Percentiles rank a stretch among this genome's conserved stretches.
Evolutionary conservation across 2,329 filamentous ascomycete species (phyloP).

Genomic region (Mycocentrospora acerina): DNA sequence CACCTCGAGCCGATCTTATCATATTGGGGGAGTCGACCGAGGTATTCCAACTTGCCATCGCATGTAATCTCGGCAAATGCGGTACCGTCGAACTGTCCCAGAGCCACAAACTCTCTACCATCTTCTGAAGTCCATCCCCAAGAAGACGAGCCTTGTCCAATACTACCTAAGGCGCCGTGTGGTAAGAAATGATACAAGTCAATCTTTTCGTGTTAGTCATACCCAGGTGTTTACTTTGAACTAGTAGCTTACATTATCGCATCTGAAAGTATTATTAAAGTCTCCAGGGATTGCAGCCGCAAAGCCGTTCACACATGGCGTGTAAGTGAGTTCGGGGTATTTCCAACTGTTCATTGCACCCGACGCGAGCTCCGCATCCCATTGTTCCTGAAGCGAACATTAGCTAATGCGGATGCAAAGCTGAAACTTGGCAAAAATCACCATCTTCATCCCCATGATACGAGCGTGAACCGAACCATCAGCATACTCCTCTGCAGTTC

Average conservation of each 20-base stretch:
- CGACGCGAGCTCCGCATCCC: conserved; percentile 26
- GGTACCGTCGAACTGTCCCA: conserved; percentile 58
- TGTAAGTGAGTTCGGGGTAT: conserved; percentile 32
- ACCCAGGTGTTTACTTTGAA: no score
- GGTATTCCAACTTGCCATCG: conserved; percentile 53
- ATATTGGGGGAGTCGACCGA: conserved; percentile 54
- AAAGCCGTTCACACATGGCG: conserved; percentile 34
- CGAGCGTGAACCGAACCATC: conserved; percentile 36
- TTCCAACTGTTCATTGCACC: conserved; percentile 28
- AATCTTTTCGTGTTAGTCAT: no score
- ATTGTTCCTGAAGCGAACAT: conserved; percentile 18
- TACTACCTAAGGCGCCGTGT: conserved; percentile 56
- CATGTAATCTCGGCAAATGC: conserved; percentile 55
- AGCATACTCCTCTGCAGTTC: conserved; percentile 35
- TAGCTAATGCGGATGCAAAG: conserved; percentile 3
- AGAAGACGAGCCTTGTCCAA: conserved; percentile 46
- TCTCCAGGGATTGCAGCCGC: conserved; percentile 38
- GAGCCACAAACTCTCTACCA: conserved; percentile 58
- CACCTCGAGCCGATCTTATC: conserved; percentile 50
- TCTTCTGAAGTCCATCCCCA: conserved; percentile 57
- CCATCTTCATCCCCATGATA: conserved; percentile 39
- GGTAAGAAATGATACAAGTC: conserved; percentile 60
- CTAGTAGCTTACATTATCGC: conserved; percentile 36
- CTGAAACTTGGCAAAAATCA: neutral
- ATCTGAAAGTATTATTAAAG: conserved; percentile 39